These are phyloP conservation scores for Rhodotorula sp. DNA, from an alignment of 1,284 basidiomycete genomes.

Conservation along the genomic window DNA sequence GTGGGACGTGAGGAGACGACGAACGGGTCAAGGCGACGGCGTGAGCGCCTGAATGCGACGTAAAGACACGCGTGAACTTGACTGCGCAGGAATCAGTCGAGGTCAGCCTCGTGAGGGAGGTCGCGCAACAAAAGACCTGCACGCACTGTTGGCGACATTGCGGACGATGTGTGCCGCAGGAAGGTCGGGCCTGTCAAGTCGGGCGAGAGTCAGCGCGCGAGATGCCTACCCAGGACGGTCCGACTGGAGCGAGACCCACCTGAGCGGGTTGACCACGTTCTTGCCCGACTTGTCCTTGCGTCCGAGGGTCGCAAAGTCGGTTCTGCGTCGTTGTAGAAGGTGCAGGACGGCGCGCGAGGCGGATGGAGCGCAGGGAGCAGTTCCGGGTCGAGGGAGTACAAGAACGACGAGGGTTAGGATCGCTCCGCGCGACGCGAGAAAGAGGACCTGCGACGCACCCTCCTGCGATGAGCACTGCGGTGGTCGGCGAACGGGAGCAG, in stretches of 20 bases:
- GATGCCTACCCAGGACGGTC: neutral
- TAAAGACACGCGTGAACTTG: slow-evolving; percentile 67
- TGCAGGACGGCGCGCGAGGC: neutral
- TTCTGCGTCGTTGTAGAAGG: slow-evolving; percentile 33
- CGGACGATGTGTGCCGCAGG: slow-evolving; percentile 82
- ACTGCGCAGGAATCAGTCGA: slow-evolving; percentile 15
- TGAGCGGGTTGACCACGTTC: slow-evolving; percentile 13
- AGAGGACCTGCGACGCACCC: slow-evolving; percentile 29
- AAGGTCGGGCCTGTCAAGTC: slow-evolving; percentile 63
- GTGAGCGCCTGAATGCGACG: slow-evolving; percentile 70
- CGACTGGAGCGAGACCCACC: slow-evolving; percentile 8
- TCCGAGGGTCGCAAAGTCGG: slow-evolving; percentile 39
- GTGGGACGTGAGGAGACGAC: neutral
- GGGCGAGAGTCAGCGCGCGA: slow-evolving; percentile 18
- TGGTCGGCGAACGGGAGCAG: neutral
- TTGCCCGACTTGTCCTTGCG: slow-evolving; percentile 39
- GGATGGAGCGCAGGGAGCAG: neutral
- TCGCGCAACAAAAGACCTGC: slow-evolving; percentile 38
- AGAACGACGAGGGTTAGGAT: neutral
- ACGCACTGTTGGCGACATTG: slow-evolving; percentile 69
- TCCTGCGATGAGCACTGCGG: slow-evolving; percentile 35
- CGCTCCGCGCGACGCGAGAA: neutral
- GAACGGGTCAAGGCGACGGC: slow-evolving; percentile 67
- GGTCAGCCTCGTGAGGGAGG: neutral
- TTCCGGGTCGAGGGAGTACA: neutral